Percentiles rank a stretch among this genome's conserved stretches.
Conservation (phyloP, 2,329 filamentous ascomycete genomes). For the Colletotrichum lupini region DNA sequence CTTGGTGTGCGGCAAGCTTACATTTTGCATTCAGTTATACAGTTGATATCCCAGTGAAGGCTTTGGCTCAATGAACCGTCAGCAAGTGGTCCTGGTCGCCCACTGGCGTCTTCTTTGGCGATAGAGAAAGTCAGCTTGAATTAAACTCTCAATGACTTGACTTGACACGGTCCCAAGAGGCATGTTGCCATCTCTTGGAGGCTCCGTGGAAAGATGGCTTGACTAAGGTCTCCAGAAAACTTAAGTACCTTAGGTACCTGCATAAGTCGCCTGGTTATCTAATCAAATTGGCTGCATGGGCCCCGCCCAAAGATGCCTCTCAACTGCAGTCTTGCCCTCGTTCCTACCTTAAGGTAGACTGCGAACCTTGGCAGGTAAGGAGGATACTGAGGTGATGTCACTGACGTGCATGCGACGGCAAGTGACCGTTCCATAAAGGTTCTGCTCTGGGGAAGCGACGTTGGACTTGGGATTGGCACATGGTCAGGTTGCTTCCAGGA, state of each 20-base stretch:
- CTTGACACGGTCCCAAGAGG: too few species aligned
- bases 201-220: too few species aligned
- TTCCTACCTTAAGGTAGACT: not conserved
- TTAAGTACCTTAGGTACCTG: not conserved
- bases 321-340: not conserved
- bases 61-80: too few species aligned
- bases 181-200: too few species aligned
- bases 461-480: conserved; percentile 6
- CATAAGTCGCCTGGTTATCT: not conserved
- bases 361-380: not conserved
- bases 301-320: not conserved
- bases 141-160: too few species aligned
- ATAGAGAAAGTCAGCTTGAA: too few species aligned
- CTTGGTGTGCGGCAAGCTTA: too few species aligned
- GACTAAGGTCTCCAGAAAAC: too few species aligned
- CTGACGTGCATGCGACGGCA: not conserved
- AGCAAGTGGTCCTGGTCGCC: too few species aligned
- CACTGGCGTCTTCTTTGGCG: too few species aligned
- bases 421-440: not conserved
- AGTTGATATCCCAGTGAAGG: too few species aligned
- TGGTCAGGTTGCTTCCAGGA: not conserved
- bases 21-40: too few species aligned
- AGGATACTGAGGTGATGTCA: not conserved
- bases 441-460: not conserved
- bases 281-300: not conserved